These are phyloP conservation scores for Pascua sp. DNA, from an alignment of 1,284 basidiomycete genomes.

Conservation along the genomic window DNA sequence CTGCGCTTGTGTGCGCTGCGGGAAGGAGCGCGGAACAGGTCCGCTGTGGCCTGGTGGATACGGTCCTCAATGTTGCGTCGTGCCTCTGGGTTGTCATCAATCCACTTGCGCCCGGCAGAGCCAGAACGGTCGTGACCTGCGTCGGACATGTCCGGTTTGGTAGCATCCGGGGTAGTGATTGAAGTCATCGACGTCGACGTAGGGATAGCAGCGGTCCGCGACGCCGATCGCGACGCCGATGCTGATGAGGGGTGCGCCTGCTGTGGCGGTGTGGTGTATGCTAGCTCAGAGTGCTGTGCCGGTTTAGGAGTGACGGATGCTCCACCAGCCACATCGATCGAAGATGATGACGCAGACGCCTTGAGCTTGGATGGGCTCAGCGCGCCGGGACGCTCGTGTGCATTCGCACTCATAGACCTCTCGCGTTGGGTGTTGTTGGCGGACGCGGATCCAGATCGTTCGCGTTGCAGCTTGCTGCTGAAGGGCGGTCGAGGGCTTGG, in stretches of 20 bases:
- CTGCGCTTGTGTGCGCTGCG: constrained; percentile 15
- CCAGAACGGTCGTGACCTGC: not conserved
- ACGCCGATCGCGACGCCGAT: not conserved
- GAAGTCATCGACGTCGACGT: not conserved
- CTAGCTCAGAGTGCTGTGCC: constrained; percentile 6
- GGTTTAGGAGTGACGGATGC: too few species aligned
- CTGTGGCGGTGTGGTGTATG: constrained; percentile 13
- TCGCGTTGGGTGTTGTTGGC: too few species aligned
- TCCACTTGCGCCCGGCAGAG: constrained; percentile 8
- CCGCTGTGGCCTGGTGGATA: constrained; percentile 42
- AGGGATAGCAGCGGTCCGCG: not conserved
- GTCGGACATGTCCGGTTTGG: not conserved
- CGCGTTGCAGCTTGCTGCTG: not conserved
- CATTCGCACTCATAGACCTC: too few species aligned
- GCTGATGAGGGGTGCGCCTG: constrained; percentile 9
- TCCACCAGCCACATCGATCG: too few species aligned
- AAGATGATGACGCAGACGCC: too few species aligned
- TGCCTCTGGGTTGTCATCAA: constrained; percentile 33
- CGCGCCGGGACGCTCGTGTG: too few species aligned
- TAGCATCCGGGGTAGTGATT: not conserved
- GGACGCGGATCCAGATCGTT: too few species aligned
- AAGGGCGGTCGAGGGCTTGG: not conserved
- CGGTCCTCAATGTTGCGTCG: constrained; percentile 44
- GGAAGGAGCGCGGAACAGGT: constrained; percentile 40
- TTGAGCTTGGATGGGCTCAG: too few species aligned